Conservation (phyloP, 1,139 yeast genomes). For the Magnusiomyces tetraspermus region DNA sequence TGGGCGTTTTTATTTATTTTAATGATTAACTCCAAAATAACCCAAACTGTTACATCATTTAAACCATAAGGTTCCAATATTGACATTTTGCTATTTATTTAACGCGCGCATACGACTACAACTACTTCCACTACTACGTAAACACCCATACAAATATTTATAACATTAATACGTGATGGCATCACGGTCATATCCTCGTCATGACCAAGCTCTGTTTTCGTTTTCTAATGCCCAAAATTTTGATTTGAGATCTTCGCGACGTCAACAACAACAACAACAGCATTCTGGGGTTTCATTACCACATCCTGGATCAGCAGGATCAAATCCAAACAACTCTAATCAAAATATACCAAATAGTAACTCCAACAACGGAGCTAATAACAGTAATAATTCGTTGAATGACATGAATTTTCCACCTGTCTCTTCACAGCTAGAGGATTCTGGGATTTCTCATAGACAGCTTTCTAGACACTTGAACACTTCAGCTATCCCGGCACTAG, state of each 20-base stretch:
- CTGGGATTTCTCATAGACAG: not conserved
- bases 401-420: not conserved
- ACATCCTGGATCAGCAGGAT: not conserved
- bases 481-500: not conserved
- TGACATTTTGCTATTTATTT: too few relatives aligned
- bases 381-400: not conserved
- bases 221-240: not conserved
- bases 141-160: too few relatives aligned
- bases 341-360: not conserved
- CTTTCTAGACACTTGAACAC: not conserved
- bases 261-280: conserved; percentile 4
- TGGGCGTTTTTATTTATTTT: too few relatives aligned
- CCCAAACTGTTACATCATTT: too few relatives aligned
- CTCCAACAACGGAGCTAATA: not conserved
- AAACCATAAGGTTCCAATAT: too few relatives aligned
- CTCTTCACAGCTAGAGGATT: not conserved
- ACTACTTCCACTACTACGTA: too few relatives aligned
- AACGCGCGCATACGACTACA: too few relatives aligned
- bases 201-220: not conserved
- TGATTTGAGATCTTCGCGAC: not conserved
- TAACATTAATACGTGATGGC: not conserved
- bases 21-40: too few relatives aligned
- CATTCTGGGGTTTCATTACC: not conserved
- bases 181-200: not conserved
- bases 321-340: not conserved